Percentiles rank a stretch among this genome's conserved stretches.
Conservation (phyloP, 2,329 filamentous ascomycete species). For the Aspergillus udagawae region DNA sequence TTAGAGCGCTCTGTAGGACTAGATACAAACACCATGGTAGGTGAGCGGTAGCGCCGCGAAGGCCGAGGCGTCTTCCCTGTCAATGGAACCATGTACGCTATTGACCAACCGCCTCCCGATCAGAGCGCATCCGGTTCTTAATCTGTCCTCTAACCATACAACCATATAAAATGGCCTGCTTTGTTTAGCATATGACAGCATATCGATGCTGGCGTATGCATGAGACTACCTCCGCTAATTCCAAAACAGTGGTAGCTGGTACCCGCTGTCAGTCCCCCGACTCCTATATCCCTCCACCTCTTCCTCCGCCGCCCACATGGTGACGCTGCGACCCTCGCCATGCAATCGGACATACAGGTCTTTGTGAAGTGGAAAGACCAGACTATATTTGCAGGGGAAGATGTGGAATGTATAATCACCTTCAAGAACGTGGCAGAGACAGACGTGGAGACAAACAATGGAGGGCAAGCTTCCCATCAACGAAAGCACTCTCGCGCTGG, state of each 20-base stretch:
- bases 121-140: constrained; percentile 2
- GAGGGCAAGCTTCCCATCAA: constrained; percentile 29
- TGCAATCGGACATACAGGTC: constrained; percentile 78
- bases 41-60: not conserved
- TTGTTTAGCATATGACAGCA: constrained; percentile 19
- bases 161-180: constrained; percentile 14
- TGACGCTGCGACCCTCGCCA: constrained; percentile 32
- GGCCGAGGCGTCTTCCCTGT: not conserved
- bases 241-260: constrained; percentile 2
- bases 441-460: constrained; percentile 27
- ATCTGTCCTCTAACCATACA: constrained; percentile 8
- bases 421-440: constrained; percentile 76
- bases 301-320: constrained; percentile 26
- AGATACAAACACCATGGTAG: not conserved
- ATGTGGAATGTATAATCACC: constrained; percentile 91
- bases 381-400: constrained; percentile 93
- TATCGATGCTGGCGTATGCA: constrained; percentile 20
- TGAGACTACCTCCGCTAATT: constrained; percentile 6
- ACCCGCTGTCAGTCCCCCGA: not conserved
- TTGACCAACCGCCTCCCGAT: not conserved
- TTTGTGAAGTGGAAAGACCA: constrained; percentile 93
- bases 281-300: not conserved
- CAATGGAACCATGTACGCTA: not conserved
- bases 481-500: constrained; percentile 36
- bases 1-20: too few relatives aligned